Percentiles rank a stretch among this genome's conserved stretches.
Conservation (phyloP, 768 basidiomycete genomes). For the Brasilioporus rufonigricans region DNA sequence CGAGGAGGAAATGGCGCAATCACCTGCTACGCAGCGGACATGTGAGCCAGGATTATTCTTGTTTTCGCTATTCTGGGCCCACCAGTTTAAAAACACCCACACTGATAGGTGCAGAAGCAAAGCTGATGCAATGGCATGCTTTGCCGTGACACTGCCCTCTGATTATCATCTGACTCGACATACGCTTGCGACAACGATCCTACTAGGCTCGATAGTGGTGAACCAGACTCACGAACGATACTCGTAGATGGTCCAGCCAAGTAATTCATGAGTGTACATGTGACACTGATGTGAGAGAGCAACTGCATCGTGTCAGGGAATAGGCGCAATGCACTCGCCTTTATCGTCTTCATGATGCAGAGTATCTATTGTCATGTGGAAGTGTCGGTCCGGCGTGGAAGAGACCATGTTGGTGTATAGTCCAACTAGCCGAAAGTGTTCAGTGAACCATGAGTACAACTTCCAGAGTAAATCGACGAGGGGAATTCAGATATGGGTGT, state of each 20-base stretch:
- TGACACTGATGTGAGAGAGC: conserved; percentile 11
- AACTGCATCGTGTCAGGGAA: background rate
- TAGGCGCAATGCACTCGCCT: background rate
- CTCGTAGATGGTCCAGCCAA: background rate
- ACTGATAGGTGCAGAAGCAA: background rate
- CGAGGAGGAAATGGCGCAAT: conserved; percentile 20
- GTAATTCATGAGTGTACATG: background rate
- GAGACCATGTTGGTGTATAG: too few species aligned
- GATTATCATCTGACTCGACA: background rate
- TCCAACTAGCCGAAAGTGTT: too few species aligned
- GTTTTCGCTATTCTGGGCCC: conserved; percentile 9
- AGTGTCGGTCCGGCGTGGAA: too few species aligned
- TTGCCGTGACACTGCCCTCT: background rate
- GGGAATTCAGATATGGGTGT: too few species aligned
- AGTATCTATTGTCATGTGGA: too few species aligned
- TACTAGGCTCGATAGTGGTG: background rate
- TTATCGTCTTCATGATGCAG: background rate
- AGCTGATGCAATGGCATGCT: background rate
- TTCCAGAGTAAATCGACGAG: too few species aligned
- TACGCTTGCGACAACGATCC: background rate
- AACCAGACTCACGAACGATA: background rate
- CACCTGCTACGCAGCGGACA: background rate
- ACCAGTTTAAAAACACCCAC: background rate
- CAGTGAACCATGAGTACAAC: too few species aligned
- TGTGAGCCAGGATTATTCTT: conserved; percentile 16